These are phyloP conservation scores for Aureobasidium sp. DNA, from an alignment of 2,329 filamentous ascomycete genomes.

Conservation along the genomic window DNA sequence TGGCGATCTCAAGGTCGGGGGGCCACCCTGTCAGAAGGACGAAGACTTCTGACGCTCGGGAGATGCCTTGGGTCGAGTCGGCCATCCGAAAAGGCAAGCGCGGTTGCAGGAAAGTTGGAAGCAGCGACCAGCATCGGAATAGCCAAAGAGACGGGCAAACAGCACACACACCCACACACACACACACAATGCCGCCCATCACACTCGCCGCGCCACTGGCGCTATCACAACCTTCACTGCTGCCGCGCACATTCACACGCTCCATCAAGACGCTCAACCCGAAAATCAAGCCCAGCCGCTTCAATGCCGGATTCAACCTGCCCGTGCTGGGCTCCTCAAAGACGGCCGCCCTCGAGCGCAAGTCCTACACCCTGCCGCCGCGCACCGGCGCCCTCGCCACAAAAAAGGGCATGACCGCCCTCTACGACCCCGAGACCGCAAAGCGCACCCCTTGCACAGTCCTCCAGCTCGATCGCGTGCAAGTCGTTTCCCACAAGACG, in stretches of 20 bases:
- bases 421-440: constrained; percentile 70
- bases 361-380: constrained; percentile 48
- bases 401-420: constrained; percentile 93
- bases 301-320: constrained; percentile 43
- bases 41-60: constrained; percentile 7
- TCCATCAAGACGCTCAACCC: constrained; percentile 51
- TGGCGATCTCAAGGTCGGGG: not conserved
- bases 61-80: not conserved
- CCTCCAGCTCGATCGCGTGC: constrained; percentile 83
- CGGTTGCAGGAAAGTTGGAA: not conserved
- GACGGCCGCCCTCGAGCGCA: constrained; percentile 51
- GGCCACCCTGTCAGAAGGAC: not conserved
- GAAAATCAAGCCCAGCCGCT: constrained; percentile 41
- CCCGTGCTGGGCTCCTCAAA: constrained; percentile 46
- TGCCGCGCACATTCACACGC: constrained; percentile 25
- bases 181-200: constrained; percentile 1
- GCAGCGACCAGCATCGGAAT: constrained; percentile 1
- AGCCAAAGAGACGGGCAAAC: not conserved
- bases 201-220: constrained; percentile 3
- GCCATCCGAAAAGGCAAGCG: constrained; percentile 1
- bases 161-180: not conserved
- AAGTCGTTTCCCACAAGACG: constrained; percentile 84
- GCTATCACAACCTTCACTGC: not conserved
- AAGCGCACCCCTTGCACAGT: constrained; percentile 79
- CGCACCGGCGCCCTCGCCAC: constrained; percentile 75